Base-by-base conservation (phyloP, 1,284 basidiomycete genomes). In the Sanghuangporus weigelae region DNA sequence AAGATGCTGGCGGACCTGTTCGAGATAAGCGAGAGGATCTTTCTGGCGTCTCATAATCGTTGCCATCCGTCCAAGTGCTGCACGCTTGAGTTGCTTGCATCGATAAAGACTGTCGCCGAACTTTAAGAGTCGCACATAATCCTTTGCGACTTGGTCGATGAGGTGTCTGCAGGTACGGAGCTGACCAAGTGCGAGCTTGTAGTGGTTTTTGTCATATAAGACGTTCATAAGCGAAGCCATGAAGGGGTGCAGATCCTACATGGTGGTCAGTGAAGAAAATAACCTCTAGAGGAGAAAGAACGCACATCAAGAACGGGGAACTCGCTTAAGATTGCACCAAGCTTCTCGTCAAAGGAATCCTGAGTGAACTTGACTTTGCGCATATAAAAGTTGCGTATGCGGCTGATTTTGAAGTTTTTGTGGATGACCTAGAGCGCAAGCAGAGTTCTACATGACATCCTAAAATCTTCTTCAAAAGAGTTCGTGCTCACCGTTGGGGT, bases 291-390 rank as follows among this genome's bases (percentile, higher is more conserved):
- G n/a, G 35, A 23, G 40, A 31, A 35, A 31, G 48, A 64, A 79
- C 85, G 69, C 71, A 95, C 94, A 77, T 99, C 96, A 63, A 99
- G 89, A 76, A 98, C 89, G 19, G 96, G 96, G 77, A 99, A 99
- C 75, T 99, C 96, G 54, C 86, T 85, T 69, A 99, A 79, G 72
- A 99, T 99, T 40, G 89, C 90, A 64, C 90, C 89, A 40, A 99
- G 85, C 76, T 98, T 98, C 78, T 99, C 96, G 69, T 96, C 95
- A 70, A 99, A 98, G 14, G 93, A 85, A 74, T 98, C 95, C 76
- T 98, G 96, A 1, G 96, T 97, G 77, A 98, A 99, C 79, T 98
- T 99, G 78, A 99, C 96, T 78, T 98, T 99, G 75, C 96, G 89
- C 96, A 98, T 98, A 78, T 99, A 98, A 76, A 98, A 92, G 70